phyloP scores from a whole-genome alignment of 2,329 filamentous ascomycete genomes.

The Lecanicillium sp. region DNA sequence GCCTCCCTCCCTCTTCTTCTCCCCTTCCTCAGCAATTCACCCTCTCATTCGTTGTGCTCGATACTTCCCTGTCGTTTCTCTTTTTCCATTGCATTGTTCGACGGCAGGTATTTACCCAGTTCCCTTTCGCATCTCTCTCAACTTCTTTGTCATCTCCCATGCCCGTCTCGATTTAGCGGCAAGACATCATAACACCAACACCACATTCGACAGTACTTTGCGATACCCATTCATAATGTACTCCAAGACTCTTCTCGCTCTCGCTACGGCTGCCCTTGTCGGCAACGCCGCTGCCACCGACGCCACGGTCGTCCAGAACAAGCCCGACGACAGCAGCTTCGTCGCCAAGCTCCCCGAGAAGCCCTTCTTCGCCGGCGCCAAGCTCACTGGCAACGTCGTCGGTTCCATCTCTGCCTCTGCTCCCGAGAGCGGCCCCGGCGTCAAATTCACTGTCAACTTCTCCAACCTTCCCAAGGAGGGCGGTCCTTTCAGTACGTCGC shows the following conservation, averaged over 20 bases:
- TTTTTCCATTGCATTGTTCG: background rate
- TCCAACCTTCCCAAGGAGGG: constrained; percentile 51
- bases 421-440: constrained; percentile 45
- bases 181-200: background rate
- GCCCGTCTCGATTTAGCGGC: no score
- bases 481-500: constrained; percentile 54
- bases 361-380: constrained; percentile 43
- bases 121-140: background rate
- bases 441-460: constrained; percentile 50
- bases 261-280: constrained; percentile 24
- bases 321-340: constrained; percentile 50
- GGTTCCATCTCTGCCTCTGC: constrained; percentile 44
- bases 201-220: no score
- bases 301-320: constrained; percentile 47
- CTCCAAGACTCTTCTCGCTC: constrained; percentile 19
- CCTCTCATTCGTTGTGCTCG: no score
- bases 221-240: constrained; percentile 18
- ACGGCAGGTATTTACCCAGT: background rate
- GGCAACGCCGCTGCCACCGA: constrained; percentile 30
- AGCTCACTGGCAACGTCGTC: constrained; percentile 47
- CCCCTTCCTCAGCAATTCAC: background rate
- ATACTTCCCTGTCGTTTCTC: constrained; percentile 1
- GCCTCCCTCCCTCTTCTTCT: background rate
- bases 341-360: constrained; percentile 49
- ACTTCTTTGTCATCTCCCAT: background rate